Percentiles rank a stretch among this genome's conserved stretches.
Conservation (phyloP, 495 filamentous ascomycete genomes). For the Lophiostoma macrostomum region DNA sequence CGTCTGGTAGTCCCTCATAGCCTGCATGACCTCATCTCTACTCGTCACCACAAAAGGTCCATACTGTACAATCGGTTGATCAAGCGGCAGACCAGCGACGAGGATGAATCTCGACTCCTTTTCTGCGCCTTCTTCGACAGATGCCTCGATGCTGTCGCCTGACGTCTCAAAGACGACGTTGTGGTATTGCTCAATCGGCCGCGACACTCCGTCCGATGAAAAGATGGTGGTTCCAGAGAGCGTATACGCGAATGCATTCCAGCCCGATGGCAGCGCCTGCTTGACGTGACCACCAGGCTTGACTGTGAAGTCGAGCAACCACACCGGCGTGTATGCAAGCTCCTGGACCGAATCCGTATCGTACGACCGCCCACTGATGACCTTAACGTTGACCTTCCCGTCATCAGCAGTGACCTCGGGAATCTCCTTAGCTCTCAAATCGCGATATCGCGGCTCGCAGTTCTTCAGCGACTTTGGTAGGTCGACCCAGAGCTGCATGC, state of each 20-base stretch:
- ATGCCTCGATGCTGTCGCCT: constrained; percentile 69
- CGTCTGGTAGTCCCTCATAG: constrained; percentile 83
- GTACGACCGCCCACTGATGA: constrained; percentile 79
- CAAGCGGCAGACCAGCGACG: constrained; percentile 78
- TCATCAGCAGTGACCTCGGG: constrained; percentile 66
- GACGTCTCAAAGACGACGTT: constrained; percentile 85
- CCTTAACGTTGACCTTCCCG: constrained; percentile 74
- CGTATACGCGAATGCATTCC: constrained; percentile 89
- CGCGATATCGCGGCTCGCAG: constrained; percentile 89
- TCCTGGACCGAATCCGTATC: constrained; percentile 85
- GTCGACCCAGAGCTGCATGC: constrained; percentile 94
- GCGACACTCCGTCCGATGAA: constrained; percentile 55
- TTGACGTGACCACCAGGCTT: constrained; percentile 69
- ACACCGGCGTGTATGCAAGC: constrained; percentile 91
- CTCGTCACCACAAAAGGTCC: constrained; percentile 87
- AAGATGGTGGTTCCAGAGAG: constrained; percentile 68
- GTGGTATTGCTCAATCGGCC: constrained; percentile 66
- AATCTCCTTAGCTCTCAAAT: constrained; percentile 73
- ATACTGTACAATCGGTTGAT: constrained; percentile 94
- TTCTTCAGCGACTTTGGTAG: constrained; percentile 75
- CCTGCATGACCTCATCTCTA: constrained; percentile 84
- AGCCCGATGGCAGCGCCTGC: constrained; percentile 73
- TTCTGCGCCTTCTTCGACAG: constrained; percentile 66
- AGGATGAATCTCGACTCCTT: constrained; percentile 69
- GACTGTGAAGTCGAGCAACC: constrained; percentile 85